Base-by-base conservation (phyloP, 192 early-diverging fungal species). In the Coemansia sp. region DNA sequence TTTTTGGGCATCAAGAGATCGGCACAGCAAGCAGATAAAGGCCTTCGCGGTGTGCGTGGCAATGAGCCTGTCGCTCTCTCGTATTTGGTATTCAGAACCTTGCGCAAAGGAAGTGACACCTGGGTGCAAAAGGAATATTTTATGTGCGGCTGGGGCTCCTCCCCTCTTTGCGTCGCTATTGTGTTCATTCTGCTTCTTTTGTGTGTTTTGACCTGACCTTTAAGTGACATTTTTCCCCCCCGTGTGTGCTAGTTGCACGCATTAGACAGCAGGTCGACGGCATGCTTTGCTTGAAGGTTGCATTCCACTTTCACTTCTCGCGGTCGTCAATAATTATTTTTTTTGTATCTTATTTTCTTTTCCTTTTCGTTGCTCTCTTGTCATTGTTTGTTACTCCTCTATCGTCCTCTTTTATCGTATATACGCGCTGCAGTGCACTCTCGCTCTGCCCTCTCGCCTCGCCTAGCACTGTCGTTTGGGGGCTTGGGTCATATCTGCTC, bases 81-180 rank as follows among this genome's bases (percentile, higher is more conserved):
- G 7, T 35, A 35, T 42, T 2, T 42, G 6, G 56, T 22, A 58
- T 58, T 58, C 56, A 36, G 56, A 38, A 58, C 37, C 20, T 4
- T 58, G 56, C 19, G 32, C 56, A 58, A 58, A 58, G 56, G 35
- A 58, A 58, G 20, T 35, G 56, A 36, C 56, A 58, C 56, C 56
- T 56, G 53, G 17, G 47, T 25, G 53, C 24, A 22, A 58, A 58
- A 58, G 56, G 56, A 38, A 38, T n/a, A 12, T 32, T 32, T 25
- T 58, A 32, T 36, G 19, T 38, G 56, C 56, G 56, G 56, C 56
- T 31, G 51, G 49, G 12, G 51, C 47, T 51, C 47, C 27, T 25
- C 29, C 51, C 27, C 46, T 25, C 27, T 54, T 31, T 54, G 56
- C 35, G 31, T 20, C 56, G 56, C 36, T 58, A 58, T 58, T 58